Base-by-base conservation (phyloP, 1,284 basidiomycete species). In the Cryptococcus wingfieldii region DNA sequence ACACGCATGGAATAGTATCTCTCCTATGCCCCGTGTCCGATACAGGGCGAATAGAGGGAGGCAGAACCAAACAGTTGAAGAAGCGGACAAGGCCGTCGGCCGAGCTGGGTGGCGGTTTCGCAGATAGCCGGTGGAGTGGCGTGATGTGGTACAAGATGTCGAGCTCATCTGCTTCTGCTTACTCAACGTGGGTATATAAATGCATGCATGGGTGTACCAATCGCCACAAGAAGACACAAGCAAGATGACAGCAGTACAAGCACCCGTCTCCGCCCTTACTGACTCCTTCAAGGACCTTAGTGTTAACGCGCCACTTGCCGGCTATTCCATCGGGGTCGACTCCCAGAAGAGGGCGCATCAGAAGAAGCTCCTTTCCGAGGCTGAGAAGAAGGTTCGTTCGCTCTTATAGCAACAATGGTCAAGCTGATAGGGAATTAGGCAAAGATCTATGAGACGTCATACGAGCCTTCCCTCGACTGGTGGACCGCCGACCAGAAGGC, bases 391-490 rank as follows among this genome's bases (percentile, higher is more conserved):
- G 56, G 56, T 47, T 44, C 4, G n/a, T n/a, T 42, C n/a, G 9
- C 23, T n/a, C 12, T 10, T n/a, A 9, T 9, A n/a, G 12, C 13
- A 19, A n/a, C 23, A 14, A 10, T 14, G 14, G 41, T 18, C 1
- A 34, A n/a, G 18, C 31, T 25, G n/a, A 37, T 13, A 31, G 44
- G 14, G 10, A 4, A n/a, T 4, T 49, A 63, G 59, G 23, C 39
- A 18, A 38, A 45, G 39, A 58, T 63, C 44, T 65, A 53, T 23
- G 57, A 56, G 7, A 66, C 64, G 14, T 34, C 53, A 4, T 66
- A 66, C 39, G 64, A 66, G 54, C 62, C 64, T 5, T 53, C 42
- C 19, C 50, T 56, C 5, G 50, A 58, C 28, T 66, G 64, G 64
- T 65, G 65, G 64, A 55, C 50, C 4, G 23, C 53, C 25, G 55